Base-by-base conservation (phyloP, 2,329 filamentous ascomycete species). In the Alternaria gaisen region DNA sequence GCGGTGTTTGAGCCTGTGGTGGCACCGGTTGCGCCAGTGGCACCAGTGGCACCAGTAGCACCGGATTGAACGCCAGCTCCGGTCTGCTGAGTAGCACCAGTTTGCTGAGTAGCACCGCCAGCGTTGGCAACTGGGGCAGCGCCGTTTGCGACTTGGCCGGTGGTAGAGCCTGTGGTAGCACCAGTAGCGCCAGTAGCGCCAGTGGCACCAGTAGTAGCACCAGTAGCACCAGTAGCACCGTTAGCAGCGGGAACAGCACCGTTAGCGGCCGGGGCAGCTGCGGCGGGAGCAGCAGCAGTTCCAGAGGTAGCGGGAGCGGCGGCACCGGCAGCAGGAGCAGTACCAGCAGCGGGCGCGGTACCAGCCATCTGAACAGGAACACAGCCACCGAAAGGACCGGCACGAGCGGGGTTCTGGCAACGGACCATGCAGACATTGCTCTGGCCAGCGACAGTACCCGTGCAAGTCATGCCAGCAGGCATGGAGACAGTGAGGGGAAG, bases 341-440 rank as follows among this genome's bases (percentile, higher is more conserved):
- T 43, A 4, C 53, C 58, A 36, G 44, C 18, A 40, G 53, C 55
- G 36, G 56, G 58, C 12, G 61, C 66, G 5, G 38, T 14, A 53
- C 24, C 46, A 50, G 61, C 72, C 77, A 82, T 83, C 74, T 88
- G 85, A 8, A 87, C 82, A 12, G 86, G 84, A 18, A 88, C 83
- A 65, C 86, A 85, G 47, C 86, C 86, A 55, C 88, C 87, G 69
- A 90, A 90, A 30, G 87, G 87, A 14, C 87, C 87, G 38, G 86
- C 86, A 55, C 82, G 78, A 34, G 87, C 87, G 1, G 80, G 81
- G 76, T 90, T 90, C 80, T 87, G 79, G 79, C 87, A 89, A 26
- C 86, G 83, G 51, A 90, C 86, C 67, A 90, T 83, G 79, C 88
- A 90, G 67, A 88, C 82, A 67, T 86, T 86, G 36, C 80, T 73